Base-by-base conservation (phyloP, 2,329 filamentous ascomycete genomes). In the Emergomyces pasteurianus region DNA sequence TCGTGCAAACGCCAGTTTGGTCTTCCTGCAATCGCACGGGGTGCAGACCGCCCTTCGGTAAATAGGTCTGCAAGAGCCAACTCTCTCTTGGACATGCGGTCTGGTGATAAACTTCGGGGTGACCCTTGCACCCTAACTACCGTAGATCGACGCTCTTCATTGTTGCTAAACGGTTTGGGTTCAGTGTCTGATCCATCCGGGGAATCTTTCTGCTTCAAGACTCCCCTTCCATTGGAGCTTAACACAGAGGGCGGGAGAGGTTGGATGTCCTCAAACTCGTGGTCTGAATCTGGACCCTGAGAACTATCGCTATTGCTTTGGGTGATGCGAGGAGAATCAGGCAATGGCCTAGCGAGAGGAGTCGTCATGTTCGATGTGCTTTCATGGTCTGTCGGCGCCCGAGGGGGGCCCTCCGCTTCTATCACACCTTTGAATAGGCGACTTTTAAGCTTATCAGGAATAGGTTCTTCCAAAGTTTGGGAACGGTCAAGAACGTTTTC, bases 321-420 rank as follows among this genome's bases (percentile, higher is more conserved):
- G 21, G 66, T 71, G 8, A 67, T 67, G 58, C 71, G 65, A 18
- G 75, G 70, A n/a, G 74, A 72, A 63, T 77, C 75, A 26, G 73
- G 72, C n/a, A 77, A 64, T 42, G 81, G 80, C 60, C 77, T 74
- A 6, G 78, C 81, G 59, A 83, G 74, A 34, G 81, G 81, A 21
- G 81, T 84, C 18, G 81, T 76, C 68, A 83, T 75, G 64, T 82
- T 82, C 1, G 81, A 83, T 18, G 78, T 78, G 67, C 77, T 81
- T 62, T 82, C 81, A 12, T 68, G 62, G 31, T 77, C 75, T 34
- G 70, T 65, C 26, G 70, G 68, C 14, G 67, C 54, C 62, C 67
- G 68, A 69, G 62, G 68, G 64, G 71, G 65, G 26, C 67, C 67
- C 62, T 73, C 71, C 23, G 70, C 71, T 55, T 75, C 75, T 60